phyloP scores from a whole-genome alignment of 352 stramenopile species.

The Phytophthora europaea region DNA sequence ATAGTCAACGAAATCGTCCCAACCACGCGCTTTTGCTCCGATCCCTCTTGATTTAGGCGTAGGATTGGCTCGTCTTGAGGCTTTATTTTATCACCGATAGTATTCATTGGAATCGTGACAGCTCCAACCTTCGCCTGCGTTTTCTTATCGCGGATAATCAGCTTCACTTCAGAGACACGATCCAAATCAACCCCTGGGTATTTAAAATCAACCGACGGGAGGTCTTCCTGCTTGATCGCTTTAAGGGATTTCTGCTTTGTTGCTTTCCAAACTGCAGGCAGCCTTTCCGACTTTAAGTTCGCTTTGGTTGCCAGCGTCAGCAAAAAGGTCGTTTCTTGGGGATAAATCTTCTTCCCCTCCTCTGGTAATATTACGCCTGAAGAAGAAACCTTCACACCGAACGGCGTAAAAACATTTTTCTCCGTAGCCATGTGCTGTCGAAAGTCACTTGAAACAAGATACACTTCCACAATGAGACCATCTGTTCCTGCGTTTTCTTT shows the following conservation, averaged over 20 bases:
- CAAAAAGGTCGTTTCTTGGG: conserved; percentile 36
- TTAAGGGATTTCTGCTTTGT: not conserved
- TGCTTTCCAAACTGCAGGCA: not conserved
- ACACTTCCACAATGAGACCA: conserved; percentile 51
- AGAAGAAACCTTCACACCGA: conserved; percentile 50
- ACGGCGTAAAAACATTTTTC: conserved; percentile 41
- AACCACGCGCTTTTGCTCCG: conserved; percentile 43
- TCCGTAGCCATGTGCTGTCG: conserved; percentile 28
- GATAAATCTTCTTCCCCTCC: conserved; percentile 28
- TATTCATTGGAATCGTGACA: conserved; percentile 47
- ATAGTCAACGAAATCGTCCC: conserved; percentile 65
- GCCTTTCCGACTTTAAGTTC: not conserved
- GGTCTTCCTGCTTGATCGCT: conserved; percentile 7
- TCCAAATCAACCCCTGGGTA: conserved; percentile 55
- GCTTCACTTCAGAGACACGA: conserved; percentile 47
- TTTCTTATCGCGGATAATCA: conserved; percentile 44
- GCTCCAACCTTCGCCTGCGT: conserved; percentile 46
- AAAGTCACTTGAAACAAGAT: conserved; percentile 66
- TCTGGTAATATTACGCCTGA: conserved; percentile 59
- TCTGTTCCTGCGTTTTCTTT: conserved; percentile 39
- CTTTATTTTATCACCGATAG: conserved; percentile 29
- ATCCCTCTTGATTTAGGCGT: conserved; percentile 37
- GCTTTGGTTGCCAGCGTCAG: conserved; percentile 12
- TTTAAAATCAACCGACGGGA: conserved; percentile 38
- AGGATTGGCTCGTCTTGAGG: conserved; percentile 36